These are phyloP conservation scores for Fusarium denticulatum DNA, from an alignment of 2,329 filamentous ascomycete species.

Conservation along the genomic window DNA sequence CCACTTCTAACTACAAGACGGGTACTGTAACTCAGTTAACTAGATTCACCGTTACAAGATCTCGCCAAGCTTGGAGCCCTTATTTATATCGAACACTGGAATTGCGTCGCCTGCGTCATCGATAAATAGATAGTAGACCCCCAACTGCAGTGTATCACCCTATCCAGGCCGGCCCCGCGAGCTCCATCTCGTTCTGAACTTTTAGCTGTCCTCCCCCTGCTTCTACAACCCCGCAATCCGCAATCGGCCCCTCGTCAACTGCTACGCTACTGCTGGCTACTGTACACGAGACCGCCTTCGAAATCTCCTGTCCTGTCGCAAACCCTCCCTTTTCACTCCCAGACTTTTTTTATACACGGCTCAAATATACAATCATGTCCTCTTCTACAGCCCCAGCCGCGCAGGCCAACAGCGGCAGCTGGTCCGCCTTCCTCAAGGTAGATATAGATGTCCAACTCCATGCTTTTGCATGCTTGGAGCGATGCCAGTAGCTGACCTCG, in stretches of 20 bases:
- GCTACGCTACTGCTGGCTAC: not conserved
- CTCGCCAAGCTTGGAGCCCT: not conserved
- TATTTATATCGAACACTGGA: not conserved
- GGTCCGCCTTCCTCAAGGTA: slow-evolving; percentile 65
- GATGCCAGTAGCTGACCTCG: slow-evolving; percentile 22
- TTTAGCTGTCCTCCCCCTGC: slow-evolving; percentile 15
- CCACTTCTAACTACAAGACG: not conserved
- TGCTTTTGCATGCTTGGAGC: not conserved
- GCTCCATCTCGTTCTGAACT: slow-evolving; percentile 15
- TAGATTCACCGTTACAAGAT: not conserved
- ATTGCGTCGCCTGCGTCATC: not conserved
- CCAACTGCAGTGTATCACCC: slow-evolving; percentile 2
- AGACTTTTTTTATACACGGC: slow-evolving; percentile 1
- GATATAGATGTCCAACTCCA: slow-evolving; percentile 40
- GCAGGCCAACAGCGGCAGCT: slow-evolving; percentile 57
- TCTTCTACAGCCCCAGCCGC: slow-evolving; percentile 44
- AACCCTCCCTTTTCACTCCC: slow-evolving; percentile 10
- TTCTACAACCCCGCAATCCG: slow-evolving; percentile 42
- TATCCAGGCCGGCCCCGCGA: slow-evolving; percentile 20
- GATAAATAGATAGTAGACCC: not conserved
- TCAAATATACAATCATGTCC: slow-evolving; percentile 43
- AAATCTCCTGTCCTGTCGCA: slow-evolving; percentile 21
- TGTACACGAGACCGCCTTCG: slow-evolving; percentile 30
- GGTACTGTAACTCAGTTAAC: not conserved
- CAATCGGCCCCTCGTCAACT: slow-evolving; percentile 37